A percentile compares a stretch with the other conserved stretches of the same genome.
These are phyloP conservation scores for Leccinum sublutescens DNA, from an alignment of 768 basidiomycete species.

Conservation along the genomic window DNA sequence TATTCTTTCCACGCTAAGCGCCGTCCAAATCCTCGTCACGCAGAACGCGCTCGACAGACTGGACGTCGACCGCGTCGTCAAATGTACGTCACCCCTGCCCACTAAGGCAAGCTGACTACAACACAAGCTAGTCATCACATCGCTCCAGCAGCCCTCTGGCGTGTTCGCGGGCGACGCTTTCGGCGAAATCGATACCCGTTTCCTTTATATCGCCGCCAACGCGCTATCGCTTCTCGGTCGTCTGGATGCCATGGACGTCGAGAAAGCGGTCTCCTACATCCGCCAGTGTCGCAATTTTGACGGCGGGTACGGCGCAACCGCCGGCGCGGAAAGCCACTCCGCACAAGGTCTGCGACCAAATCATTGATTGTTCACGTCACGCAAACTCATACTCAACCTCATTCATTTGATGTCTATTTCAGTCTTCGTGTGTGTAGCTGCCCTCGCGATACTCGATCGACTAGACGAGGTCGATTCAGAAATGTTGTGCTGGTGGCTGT, in stretches of 20 bases:
- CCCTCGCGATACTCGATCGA: conserved; percentile 82
- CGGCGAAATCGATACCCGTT: conserved; percentile 93
- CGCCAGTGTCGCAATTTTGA: conserved; percentile 87
- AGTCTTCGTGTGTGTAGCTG: conserved; percentile 91
- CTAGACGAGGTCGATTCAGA: conserved; percentile 77
- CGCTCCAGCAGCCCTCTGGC: conserved; percentile 82
- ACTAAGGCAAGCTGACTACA: neutral
- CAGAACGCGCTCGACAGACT: conserved; percentile 77
- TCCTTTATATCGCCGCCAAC: conserved; percentile 83
- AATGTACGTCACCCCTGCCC: conserved; percentile 51
- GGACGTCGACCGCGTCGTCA: conserved; percentile 65
- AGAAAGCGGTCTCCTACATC: conserved; percentile 71
- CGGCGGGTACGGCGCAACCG: conserved; percentile 83
- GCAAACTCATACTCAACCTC: neutral
- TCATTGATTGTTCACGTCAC: neutral
- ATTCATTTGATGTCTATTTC: neutral
- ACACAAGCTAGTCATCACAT: conserved; percentile 63
- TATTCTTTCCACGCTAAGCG: conserved; percentile 81
- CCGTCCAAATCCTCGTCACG: conserved; percentile 86
- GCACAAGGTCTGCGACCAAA: conserved; percentile 64
- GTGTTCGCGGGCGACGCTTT: conserved; percentile 87
- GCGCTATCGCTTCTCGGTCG: conserved; percentile 79
- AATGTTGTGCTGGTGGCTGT: conserved; percentile 90
- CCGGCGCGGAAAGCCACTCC: conserved; percentile 92
- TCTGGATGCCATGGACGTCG: conserved; percentile 64